Evolutionary conservation across 2,329 filamentous ascomycete genomes (phyloP).

Genomic region (Neocucurbitaria cava): DNA sequence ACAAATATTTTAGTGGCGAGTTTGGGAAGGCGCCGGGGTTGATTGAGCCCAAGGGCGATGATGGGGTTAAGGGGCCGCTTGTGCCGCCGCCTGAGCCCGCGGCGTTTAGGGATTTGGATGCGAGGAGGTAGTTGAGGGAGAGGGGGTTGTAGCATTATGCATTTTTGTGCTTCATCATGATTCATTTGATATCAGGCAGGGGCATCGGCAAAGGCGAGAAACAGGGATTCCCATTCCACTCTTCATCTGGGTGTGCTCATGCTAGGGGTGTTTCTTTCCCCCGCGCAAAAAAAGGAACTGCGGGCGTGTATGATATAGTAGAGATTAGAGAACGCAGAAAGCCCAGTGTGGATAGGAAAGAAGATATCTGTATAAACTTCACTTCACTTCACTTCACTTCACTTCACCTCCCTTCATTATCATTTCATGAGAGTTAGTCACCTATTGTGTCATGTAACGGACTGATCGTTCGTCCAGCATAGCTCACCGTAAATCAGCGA

Average conservation of each 20-base stretch:
- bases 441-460: too few species aligned
- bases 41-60: constrained; percentile 41
- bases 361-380: too few species aligned
- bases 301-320: neutral
- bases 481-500: too few species aligned
- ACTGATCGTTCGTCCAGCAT: too few species aligned
- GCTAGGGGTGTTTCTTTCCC: neutral
- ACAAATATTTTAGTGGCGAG: constrained; percentile 79
- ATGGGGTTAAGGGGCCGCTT: constrained; percentile 43
- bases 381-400: too few species aligned
- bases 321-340: too few species aligned
- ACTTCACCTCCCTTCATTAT: too few species aligned
- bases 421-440: too few species aligned
- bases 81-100: constrained; percentile 43
- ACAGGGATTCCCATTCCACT: constrained; percentile 55
- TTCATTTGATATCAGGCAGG: too few species aligned
- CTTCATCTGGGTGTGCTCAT: constrained; percentile 55
- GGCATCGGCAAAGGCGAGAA: neutral
- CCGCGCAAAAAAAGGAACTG: neutral
- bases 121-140: neutral
- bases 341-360: too few species aligned
- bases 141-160: neutral
- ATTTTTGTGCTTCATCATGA: neutral
- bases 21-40: constrained; percentile 43
- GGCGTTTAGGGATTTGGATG: constrained; percentile 25